These are phyloP conservation scores for Peronospora tabacina DNA, from an alignment of 352 stramenopile genomes.

Conservation along the genomic window DNA sequence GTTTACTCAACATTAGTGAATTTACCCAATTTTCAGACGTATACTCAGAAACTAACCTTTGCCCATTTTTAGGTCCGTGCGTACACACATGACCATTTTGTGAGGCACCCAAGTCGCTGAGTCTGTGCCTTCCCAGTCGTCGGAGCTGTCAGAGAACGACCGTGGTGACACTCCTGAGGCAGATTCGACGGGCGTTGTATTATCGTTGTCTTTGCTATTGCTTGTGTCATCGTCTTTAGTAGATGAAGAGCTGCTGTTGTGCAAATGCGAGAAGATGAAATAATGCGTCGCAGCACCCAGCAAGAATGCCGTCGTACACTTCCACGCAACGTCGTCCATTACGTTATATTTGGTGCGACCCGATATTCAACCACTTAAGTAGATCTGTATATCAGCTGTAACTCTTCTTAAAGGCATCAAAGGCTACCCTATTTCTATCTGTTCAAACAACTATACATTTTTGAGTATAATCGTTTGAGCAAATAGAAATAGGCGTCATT, in stretches of 20 bases:
- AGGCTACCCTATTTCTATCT: too few relatives aligned
- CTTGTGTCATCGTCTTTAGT: slow-evolving; percentile 3
- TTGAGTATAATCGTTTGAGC: too few relatives aligned
- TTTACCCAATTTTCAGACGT: too few relatives aligned
- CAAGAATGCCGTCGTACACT: slow-evolving; percentile 69
- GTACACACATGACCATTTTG: slow-evolving; percentile 94
- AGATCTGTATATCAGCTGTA: too few relatives aligned
- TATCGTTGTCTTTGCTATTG: slow-evolving; percentile 11
- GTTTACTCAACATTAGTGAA: background rate
- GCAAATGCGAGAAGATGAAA: slow-evolving; percentile 35
- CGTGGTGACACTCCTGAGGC: slow-evolving; percentile 12
- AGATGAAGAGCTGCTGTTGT: slow-evolving; percentile 6
- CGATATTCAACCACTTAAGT: too few relatives aligned
- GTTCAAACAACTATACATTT: too few relatives aligned
- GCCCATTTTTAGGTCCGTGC: slow-evolving; percentile 93
- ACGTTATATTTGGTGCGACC: background rate
- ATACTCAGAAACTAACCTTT: slow-evolving; percentile 76
- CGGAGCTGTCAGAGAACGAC: slow-evolving; percentile 32
- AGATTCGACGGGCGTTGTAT: background rate
- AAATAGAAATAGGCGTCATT: too few relatives aligned
- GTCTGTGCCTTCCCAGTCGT: slow-evolving; percentile 66
- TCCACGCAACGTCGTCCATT: slow-evolving; percentile 67
- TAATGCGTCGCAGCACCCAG: slow-evolving; percentile 66
- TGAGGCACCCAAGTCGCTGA: slow-evolving; percentile 54
- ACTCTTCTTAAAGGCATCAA: background rate